Evolutionary conservation across 1,284 basidiomycete species (phyloP).

Genomic region (Cutaneotrichosporon mucoides): DNA sequence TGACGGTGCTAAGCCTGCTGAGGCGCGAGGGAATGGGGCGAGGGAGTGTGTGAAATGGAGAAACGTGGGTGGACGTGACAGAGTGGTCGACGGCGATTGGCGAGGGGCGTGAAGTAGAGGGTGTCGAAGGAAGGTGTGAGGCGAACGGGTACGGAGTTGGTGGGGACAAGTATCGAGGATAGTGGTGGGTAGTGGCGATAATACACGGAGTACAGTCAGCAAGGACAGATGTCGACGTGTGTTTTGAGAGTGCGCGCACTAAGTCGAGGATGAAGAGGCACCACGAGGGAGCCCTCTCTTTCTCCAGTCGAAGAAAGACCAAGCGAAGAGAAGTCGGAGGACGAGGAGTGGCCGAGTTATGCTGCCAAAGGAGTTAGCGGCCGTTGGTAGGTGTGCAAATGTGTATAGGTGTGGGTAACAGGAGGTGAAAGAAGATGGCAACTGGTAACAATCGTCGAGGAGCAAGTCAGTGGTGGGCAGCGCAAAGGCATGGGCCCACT

Average conservation of each 20-base stretch:
- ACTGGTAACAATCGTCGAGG: not conserved
- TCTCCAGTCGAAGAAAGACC: not conserved
- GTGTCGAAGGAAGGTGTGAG: no score
- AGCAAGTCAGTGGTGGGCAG: no score
- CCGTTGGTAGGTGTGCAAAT: not conserved
- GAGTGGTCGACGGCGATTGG: no score
- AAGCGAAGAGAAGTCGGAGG: not conserved
- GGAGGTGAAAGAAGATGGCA: not conserved
- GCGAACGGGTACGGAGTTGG: no score
- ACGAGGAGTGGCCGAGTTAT: not conserved
- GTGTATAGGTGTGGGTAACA: not conserved
- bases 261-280: conserved; percentile 1
- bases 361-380: not conserved
- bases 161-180: no score
- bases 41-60: not conserved
- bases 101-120: no score
- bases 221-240: not conserved
- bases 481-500: no score
- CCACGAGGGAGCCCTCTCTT: not conserved
- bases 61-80: not conserved
- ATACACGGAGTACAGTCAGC: not conserved
- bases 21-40: not conserved
- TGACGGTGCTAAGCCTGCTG: not conserved
- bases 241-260: not conserved
- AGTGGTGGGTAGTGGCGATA: no score